A percentile compares a stretch with the other conserved stretches of the same genome.
phyloP scores from a whole-genome alignment of 1,139 yeast species.

The Pichia sp. region DNA sequence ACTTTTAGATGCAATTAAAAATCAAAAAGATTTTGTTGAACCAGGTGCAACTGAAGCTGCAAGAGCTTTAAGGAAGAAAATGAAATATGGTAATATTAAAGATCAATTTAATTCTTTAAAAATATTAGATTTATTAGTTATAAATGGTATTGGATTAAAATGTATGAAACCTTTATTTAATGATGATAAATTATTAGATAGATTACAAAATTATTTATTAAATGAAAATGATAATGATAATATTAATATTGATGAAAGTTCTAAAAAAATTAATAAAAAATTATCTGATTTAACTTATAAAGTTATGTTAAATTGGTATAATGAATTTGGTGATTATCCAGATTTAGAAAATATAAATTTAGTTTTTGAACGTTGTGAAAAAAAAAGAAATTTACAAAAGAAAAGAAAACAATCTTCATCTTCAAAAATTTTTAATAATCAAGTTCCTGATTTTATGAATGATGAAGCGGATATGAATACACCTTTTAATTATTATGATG shows the following conservation, averaged over 20 bases:
- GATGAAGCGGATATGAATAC: slow-evolving; percentile 41
- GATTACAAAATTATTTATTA: slow-evolving; percentile 48
- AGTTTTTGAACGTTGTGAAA: slow-evolving; percentile 37
- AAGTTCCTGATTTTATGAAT: slow-evolving; percentile 39
- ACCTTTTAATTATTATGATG: slow-evolving; percentile 22
- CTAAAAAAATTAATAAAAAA: slow-evolving; percentile 33
- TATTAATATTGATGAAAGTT: slow-evolving; percentile 19
- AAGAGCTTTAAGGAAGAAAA: slow-evolving; percentile 76
- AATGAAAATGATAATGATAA: slow-evolving; percentile 32
- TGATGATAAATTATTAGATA: slow-evolving; percentile 65
- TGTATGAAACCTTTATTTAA: slow-evolving; percentile 44
- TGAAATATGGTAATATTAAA: slow-evolving; percentile 69
- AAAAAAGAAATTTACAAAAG: slow-evolving; percentile 5
- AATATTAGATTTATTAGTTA: slow-evolving; percentile 65
- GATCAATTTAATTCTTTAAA: slow-evolving; percentile 64
- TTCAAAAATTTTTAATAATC: slow-evolving; percentile 2
- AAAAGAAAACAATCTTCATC: slow-evolving; percentile 8
- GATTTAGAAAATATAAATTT: slow-evolving; percentile 47
- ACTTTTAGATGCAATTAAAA: slow-evolving; percentile 38
- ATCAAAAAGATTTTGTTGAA: slow-evolving; percentile 30
- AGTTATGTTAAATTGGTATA: slow-evolving; percentile 60
- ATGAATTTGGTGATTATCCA: slow-evolving; percentile 45
- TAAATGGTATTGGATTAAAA: slow-evolving; percentile 56
- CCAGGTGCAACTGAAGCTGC: slow-evolving; percentile 77
- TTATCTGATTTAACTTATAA: slow-evolving; percentile 32